These are phyloP conservation scores for Phytophthora sojae DNA, from an alignment of 352 stramenopile genomes.

Conservation along the genomic window DNA sequence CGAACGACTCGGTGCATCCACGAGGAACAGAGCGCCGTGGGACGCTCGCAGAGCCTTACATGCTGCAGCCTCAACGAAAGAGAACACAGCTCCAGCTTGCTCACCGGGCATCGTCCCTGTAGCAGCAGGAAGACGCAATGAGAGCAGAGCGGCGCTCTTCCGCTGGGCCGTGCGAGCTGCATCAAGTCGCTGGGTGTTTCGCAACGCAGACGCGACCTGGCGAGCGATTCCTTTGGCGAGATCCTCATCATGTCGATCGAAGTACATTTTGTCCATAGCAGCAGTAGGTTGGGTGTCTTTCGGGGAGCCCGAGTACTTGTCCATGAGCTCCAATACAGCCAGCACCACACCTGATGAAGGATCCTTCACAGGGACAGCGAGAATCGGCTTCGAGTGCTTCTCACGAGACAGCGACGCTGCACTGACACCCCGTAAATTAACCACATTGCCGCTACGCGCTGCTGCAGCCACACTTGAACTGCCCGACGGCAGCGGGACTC, in stretches of 20 bases:
- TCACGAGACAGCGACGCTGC: slow-evolving; percentile 25
- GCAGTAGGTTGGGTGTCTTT: background rate
- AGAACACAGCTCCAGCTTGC: slow-evolving; percentile 42
- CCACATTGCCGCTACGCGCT: slow-evolving; percentile 66
- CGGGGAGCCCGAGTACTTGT: slow-evolving; percentile 41
- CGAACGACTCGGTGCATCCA: slow-evolving; percentile 75
- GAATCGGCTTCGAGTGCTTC: slow-evolving; percentile 50
- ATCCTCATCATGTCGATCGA: slow-evolving; percentile 77
- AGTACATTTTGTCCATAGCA: slow-evolving; percentile 64
- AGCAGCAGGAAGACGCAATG: slow-evolving; percentile 38
- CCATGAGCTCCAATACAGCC: slow-evolving; percentile 71
- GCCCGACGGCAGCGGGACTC: slow-evolving; percentile 52
- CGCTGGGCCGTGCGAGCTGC: slow-evolving; percentile 60
- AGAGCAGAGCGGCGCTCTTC: slow-evolving; percentile 72
- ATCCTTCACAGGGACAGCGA: slow-evolving; percentile 87
- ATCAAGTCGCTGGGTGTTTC: slow-evolving; percentile 73
- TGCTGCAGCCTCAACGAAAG: slow-evolving; percentile 37
- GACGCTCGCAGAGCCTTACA: slow-evolving; percentile 36
- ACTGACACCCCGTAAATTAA: slow-evolving; percentile 84
- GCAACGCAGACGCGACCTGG: slow-evolving; percentile 73
- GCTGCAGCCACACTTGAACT: slow-evolving; percentile 67
- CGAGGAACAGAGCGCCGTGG: slow-evolving; percentile 78
- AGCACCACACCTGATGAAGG: slow-evolving; percentile 63
- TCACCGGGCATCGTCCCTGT: slow-evolving; percentile 42
- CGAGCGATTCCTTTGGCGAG: slow-evolving; percentile 68